Percentiles rank a stretch among this genome's conserved stretches.
Evolutionary conservation across 1,139 yeast species (phyloP).

Genomic region (Blastobotrys capitulatus): DNA sequence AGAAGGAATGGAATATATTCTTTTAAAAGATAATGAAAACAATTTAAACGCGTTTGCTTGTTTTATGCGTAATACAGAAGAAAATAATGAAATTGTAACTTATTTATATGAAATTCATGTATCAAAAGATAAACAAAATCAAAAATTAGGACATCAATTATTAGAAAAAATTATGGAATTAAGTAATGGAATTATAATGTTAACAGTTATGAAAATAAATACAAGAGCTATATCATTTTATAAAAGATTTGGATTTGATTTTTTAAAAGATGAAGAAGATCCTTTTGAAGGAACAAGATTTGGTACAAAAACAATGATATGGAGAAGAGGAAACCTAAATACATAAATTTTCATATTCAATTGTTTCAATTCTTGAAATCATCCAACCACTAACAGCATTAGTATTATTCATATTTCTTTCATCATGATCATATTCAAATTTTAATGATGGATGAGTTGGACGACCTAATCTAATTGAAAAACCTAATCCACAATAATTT

Average conservation of each 20-base stretch:
- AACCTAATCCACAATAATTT: slow-evolving; percentile 11
- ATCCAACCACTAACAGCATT: slow-evolving; percentile 27
- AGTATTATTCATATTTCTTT: slow-evolving; percentile 6
- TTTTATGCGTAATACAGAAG: slow-evolving; percentile 26
- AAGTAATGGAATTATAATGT: slow-evolving; percentile 14
- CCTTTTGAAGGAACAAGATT: not conserved
- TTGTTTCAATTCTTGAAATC: slow-evolving; percentile 26
- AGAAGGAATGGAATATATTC: slow-evolving; percentile 39
- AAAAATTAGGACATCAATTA: slow-evolving; percentile 36
- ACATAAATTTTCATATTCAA: not conserved
- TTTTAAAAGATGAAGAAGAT: slow-evolving; percentile 1
- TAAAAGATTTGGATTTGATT: slow-evolving; percentile 19
- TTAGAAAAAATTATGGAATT: slow-evolving; percentile 25
- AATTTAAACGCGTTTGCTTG: slow-evolving; percentile 42
- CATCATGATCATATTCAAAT: slow-evolving; percentile 9
- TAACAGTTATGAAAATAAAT: slow-evolving; percentile 30
- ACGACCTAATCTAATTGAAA: slow-evolving; percentile 11
- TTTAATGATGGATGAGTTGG: slow-evolving; percentile 2
- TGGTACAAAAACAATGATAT: not conserved
- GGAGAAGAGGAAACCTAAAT: not conserved
- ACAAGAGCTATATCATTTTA: slow-evolving; percentile 26
- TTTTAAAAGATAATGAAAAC: not conserved
- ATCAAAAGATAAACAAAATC: slow-evolving; percentile 32
- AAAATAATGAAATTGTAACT: slow-evolving; percentile 31
- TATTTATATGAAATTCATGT: slow-evolving; percentile 55